Percentiles rank a stretch among this genome's conserved stretches.
These are phyloP conservation scores for Saccharomyces hybrid DNA, from an alignment of 1,139 yeast genomes.

Conservation along the genomic window DNA sequence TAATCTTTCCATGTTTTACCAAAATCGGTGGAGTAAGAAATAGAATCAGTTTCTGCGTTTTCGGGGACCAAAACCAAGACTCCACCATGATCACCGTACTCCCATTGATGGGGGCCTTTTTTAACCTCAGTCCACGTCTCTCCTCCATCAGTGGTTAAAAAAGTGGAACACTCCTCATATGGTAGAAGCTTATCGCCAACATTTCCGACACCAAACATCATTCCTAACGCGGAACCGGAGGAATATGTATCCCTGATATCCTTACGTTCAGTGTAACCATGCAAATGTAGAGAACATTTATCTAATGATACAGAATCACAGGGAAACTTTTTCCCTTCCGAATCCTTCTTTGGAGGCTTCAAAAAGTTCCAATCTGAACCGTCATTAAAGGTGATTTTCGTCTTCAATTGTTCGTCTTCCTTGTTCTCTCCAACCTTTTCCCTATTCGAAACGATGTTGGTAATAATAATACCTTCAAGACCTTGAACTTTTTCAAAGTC, in stretches of 20 bases:
- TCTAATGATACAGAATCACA: slow-evolving; percentile 48
- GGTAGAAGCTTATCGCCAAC: slow-evolving; percentile 62
- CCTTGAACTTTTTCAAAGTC: slow-evolving; percentile 84
- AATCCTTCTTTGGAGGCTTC: slow-evolving; percentile 58
- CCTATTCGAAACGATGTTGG: slow-evolving; percentile 59
- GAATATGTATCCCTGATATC: slow-evolving; percentile 82
- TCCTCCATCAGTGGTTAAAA: slow-evolving; percentile 82
- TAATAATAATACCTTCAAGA: slow-evolving; percentile 78
- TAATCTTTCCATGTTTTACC: slow-evolving; percentile 72
- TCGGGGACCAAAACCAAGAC: slow-evolving; percentile 65
- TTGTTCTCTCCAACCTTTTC: slow-evolving; percentile 25
- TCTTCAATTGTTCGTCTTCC: slow-evolving; percentile 49
- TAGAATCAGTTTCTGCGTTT: slow-evolving; percentile 46
- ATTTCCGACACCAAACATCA: slow-evolving; percentile 85
- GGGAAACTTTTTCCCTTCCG: slow-evolving; percentile 48
- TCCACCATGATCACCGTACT: slow-evolving; percentile 92
- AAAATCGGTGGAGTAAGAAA: slow-evolving; percentile 67
- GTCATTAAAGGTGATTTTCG: slow-evolving; percentile 80
- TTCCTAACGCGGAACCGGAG: slow-evolving; percentile 83
- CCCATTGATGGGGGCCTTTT: slow-evolving; percentile 83
- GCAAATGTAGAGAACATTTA: slow-evolving; percentile 75
- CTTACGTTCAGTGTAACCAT: slow-evolving; percentile 81
- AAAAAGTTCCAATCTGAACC: slow-evolving; percentile 82
- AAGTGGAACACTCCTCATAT: slow-evolving; percentile 55
- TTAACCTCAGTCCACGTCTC: slow-evolving; percentile 73